Evolutionary conservation across 2,329 filamentous ascomycete genomes (phyloP), one percentile per base, ranked within the genome.

Genomic region (Sporothrix luriei): DNA sequence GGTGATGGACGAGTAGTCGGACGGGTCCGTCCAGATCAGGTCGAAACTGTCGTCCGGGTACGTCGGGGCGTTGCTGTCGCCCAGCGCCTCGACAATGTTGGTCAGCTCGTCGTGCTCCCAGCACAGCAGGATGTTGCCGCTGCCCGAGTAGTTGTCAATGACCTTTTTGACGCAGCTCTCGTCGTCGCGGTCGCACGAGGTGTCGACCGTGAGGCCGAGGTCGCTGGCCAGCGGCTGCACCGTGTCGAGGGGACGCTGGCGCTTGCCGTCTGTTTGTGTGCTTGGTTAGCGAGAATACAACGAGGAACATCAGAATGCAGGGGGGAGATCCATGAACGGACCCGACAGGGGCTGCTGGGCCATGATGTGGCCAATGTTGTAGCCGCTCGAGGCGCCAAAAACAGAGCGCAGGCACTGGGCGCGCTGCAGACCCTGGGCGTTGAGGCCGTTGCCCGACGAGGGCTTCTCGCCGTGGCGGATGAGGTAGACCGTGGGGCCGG

Each of bases 401-500:
- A 89, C 84, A 10, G 73, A 79, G 13, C 84, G 79, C n/a, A 90
- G 78, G 72, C 87, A 89, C 74, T 89, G 84, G 0, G 87, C 84
- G 19, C 87, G 84, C 76, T 86, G 70, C 68, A 82, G 72, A n/a
- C 87, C 87, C 71, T 82, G 74, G 0, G 80, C 73, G 69, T 77
- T 86, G 59, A 89, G 79, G 2, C 86, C 86, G 69, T 82, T 78
- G 46, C 79, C 79, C 19, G 81, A 80, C 49, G 80, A 76, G 1
- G 87, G 87, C 77, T 90, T 90, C 76, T 90, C 87, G 70, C 87
- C 87, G 73, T 90, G 87, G 21, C 87, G 84, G 75, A 90, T 89
- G 10, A 89, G 78, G 75, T 88, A 90, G 43, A 89, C 84, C 0
- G 83, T 88, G 1, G 85, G 82, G 33, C 64, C 57, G n/a, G 46